Percentiles rank a stretch among this genome's conserved stretches.
phyloP scores from a whole-genome alignment of 345 rosid species.

The Raphanus sativus region DNA sequence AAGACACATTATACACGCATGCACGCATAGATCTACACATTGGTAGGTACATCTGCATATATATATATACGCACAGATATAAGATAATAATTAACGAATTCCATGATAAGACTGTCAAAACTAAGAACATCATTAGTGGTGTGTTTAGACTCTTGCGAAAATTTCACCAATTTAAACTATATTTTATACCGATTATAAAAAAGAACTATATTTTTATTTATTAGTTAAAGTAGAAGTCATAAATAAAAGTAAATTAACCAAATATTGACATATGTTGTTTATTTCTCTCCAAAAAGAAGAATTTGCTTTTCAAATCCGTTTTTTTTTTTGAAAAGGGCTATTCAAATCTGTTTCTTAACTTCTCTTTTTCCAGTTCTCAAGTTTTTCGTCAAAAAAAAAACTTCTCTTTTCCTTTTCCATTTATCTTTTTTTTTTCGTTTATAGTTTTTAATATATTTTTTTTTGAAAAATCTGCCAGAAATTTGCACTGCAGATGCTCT shows the following conservation, averaged over 20 bases:
- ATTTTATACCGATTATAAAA: no score
- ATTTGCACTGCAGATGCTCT: not conserved
- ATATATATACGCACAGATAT: not conserved
- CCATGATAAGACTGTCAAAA: not conserved
- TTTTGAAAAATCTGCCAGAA: no score
- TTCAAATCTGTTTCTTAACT: no score
- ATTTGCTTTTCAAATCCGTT: not conserved
- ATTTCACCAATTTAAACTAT: no score
- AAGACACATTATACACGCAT: constrained; percentile 20
- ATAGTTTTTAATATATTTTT: no score
- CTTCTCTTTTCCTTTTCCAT: not conserved
- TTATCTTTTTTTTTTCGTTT: not conserved
- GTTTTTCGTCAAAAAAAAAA: no score
- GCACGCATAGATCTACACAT: constrained; percentile 5
- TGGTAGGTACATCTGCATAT: constrained; percentile 21
- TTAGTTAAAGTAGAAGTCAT: no score
- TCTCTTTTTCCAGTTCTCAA: no score
- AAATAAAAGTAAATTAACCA: not conserved
- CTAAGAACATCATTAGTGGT: not conserved
- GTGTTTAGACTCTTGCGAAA: not conserved
- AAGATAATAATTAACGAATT: not conserved
- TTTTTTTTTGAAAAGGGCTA: no score
- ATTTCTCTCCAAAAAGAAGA: not conserved
- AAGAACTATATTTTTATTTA: no score
- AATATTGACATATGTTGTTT: not conserved